Evolutionary conservation across 805 yeast genomes (phyloP).

Genomic region (Priceomyces haplophilus): DNA sequence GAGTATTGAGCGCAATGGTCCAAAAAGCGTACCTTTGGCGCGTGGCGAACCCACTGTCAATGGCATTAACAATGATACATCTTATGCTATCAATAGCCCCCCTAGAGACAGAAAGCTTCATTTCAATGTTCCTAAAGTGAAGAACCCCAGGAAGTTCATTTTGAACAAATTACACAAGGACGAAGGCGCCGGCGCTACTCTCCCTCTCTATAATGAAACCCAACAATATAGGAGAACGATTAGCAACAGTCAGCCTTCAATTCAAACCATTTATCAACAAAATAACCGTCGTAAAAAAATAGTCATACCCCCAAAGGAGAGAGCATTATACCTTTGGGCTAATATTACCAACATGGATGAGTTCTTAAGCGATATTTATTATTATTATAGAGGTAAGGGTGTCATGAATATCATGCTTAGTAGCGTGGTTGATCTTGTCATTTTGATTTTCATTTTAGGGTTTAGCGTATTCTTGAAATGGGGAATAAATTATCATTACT

Average conservation of each 20-base stretch:
- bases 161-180: constrained; percentile 4
- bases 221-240: constrained; percentile 9
- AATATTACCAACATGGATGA: constrained; percentile 88
- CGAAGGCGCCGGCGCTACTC: constrained; percentile 4
- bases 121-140: constrained; percentile 11
- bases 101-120: constrained; percentile 9
- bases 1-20: not conserved
- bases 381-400: constrained; percentile 84
- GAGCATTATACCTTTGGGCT: constrained; percentile 95
- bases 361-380: constrained; percentile 78
- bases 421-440: constrained; percentile 62
- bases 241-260: constrained; percentile 9
- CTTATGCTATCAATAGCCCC: not conserved
- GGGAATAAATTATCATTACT: constrained; percentile 64
- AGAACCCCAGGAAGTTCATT: constrained; percentile 7
- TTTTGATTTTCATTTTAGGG: constrained; percentile 74
- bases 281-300: constrained; percentile 12
- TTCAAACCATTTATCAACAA: constrained; percentile 12
- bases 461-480: constrained; percentile 76
- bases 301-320: constrained; percentile 51
- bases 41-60: not conserved
- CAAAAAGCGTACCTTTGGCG: not conserved
- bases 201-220: constrained; percentile 16
- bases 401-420: constrained; percentile 70
- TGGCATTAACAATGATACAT: not conserved